Percentiles rank a stretch among this genome's conserved stretches.
These are phyloP conservation scores for Ailanthus altissimus DNA, from an alignment of 345 rosid species.

Conservation along the genomic window DNA sequence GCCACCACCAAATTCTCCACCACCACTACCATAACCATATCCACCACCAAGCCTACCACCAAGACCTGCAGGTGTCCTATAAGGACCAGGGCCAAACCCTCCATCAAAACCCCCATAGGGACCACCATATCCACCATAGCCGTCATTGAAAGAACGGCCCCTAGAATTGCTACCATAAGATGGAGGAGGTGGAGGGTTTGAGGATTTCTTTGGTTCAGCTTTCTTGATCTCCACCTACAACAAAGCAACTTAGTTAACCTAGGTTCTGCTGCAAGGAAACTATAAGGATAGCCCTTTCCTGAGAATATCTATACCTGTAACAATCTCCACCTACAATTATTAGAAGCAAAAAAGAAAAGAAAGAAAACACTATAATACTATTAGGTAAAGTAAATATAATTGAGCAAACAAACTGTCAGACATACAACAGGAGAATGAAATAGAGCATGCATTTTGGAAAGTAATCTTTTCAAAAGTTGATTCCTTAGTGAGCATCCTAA, in stretches of 20 bases:
- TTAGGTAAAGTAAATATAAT: not conserved
- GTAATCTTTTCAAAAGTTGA: conserved; percentile 26
- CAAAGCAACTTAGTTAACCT: conserved; percentile 95
- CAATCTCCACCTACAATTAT: conserved; percentile 34
- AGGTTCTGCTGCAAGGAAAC: conserved; percentile 57
- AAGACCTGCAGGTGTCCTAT: conserved; percentile 66
- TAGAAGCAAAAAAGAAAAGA: not conserved
- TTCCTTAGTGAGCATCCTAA: conserved; percentile 24
- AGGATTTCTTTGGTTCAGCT: conserved; percentile 99
- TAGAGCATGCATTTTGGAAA: not conserved
- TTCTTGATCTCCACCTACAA: conserved; percentile 99
- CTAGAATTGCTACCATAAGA: conserved; percentile 75
- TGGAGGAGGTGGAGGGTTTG: conserved; percentile 86
- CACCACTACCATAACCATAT: conserved; percentile 67
- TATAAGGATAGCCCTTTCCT: conserved; percentile 39
- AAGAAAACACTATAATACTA: not conserved
- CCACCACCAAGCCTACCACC: conserved; percentile 64
- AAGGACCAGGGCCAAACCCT: conserved; percentile 81
- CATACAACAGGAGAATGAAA: not conserved
- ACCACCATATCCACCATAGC: conserved; percentile 59
- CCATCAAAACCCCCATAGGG: conserved; percentile 76
- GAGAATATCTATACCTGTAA: conserved; percentile 39
- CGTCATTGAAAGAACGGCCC: conserved; percentile 64
- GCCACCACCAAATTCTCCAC: conserved; percentile 71
- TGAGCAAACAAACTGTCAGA: not conserved